Conservation (phyloP, 345 rosid species). For the Gynandropsis gynandra region DNA sequence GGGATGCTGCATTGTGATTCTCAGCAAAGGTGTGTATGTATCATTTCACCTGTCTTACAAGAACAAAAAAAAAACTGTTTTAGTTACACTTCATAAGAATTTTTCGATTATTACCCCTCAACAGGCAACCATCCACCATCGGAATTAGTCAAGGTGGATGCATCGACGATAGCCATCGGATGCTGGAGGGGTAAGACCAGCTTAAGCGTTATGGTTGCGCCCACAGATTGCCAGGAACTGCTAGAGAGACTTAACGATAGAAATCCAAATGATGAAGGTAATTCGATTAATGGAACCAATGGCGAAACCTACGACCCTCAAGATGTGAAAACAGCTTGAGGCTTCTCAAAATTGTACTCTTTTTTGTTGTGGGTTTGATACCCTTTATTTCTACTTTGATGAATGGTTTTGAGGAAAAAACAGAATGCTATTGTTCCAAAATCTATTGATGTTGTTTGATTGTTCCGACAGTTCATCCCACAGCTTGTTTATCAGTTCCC, state of each 20-base stretch:
- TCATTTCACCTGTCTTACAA: not conserved
- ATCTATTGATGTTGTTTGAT: constrained; percentile 18
- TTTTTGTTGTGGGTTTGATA: too few species aligned
- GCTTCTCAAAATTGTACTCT: not conserved
- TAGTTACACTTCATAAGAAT: not conserved
- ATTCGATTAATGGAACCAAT: constrained; percentile 21
- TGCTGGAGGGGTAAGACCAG: constrained; percentile 89
- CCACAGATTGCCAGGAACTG: constrained; percentile 75
- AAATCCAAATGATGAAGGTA: constrained; percentile 28
- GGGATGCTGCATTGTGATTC: constrained; percentile 78
- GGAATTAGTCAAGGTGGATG: constrained; percentile 33
- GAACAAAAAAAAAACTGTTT: not conserved
- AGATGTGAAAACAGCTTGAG: constrained; percentile 23
- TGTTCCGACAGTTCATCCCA: constrained; percentile 22
- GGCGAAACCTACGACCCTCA: constrained; percentile 16
- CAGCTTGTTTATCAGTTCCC: constrained; percentile 17
- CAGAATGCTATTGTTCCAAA: constrained; percentile 17
- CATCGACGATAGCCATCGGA: constrained; percentile 68
- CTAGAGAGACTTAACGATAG: constrained; percentile 51
- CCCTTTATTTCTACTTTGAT: too few species aligned
- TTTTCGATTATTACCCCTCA: not conserved
- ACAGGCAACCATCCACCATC: constrained; percentile 35
- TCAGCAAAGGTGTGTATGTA: constrained; percentile 43
- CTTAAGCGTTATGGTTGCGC: constrained; percentile 79
- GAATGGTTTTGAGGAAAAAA: not conserved